Percentiles rank a stretch among this genome's conserved stretches.
These are phyloP conservation scores for Microcos paniculata DNA, from an alignment of 345 rosid species.

Conservation along the genomic window DNA sequence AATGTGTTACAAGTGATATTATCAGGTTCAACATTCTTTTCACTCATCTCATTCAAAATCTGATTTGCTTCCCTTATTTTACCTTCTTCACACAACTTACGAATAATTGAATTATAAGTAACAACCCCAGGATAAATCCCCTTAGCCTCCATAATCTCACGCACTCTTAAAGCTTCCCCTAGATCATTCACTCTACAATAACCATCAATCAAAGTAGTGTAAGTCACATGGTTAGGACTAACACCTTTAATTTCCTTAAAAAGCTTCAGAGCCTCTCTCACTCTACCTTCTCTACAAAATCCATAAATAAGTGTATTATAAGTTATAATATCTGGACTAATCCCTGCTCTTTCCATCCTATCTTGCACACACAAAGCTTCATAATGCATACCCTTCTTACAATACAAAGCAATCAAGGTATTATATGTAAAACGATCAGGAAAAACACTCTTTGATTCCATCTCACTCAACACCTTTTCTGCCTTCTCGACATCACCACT, in stretches of 20 bases:
- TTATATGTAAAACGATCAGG: slow-evolving; percentile 76
- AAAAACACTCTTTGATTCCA: slow-evolving; percentile 63
- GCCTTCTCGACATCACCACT: slow-evolving; percentile 71
- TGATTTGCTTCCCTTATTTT: slow-evolving; percentile 78
- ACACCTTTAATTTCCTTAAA: slow-evolving; percentile 68
- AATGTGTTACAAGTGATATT: slow-evolving; percentile 84
- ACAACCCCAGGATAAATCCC: slow-evolving; percentile 73
- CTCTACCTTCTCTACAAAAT: slow-evolving; percentile 85
- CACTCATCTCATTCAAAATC: slow-evolving; percentile 80
- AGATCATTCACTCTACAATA: slow-evolving; percentile 76
- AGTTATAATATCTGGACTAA: slow-evolving; percentile 74
- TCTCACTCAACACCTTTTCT: slow-evolving; percentile 66
- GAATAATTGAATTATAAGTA: slow-evolving; percentile 75
- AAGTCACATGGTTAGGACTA: slow-evolving; percentile 68
- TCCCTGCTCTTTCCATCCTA: slow-evolving; percentile 69
- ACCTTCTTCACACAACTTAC: slow-evolving; percentile 78
- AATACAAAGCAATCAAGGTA: slow-evolving; percentile 72
- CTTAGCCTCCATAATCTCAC: slow-evolving; percentile 64
- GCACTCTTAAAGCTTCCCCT: slow-evolving; percentile 71
- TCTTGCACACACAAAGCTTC: slow-evolving; percentile 86
- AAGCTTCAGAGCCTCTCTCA: slow-evolving; percentile 79
- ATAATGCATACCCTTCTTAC: slow-evolving; percentile 88
- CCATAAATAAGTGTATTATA: slow-evolving; percentile 80
- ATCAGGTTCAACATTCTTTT: slow-evolving; percentile 71
- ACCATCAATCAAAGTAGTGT: slow-evolving; percentile 85